Evolutionary conservation across 345 rosid species (phyloP), one percentile per base, ranked within the genome.

Genomic region (Firmiana major): DNA sequence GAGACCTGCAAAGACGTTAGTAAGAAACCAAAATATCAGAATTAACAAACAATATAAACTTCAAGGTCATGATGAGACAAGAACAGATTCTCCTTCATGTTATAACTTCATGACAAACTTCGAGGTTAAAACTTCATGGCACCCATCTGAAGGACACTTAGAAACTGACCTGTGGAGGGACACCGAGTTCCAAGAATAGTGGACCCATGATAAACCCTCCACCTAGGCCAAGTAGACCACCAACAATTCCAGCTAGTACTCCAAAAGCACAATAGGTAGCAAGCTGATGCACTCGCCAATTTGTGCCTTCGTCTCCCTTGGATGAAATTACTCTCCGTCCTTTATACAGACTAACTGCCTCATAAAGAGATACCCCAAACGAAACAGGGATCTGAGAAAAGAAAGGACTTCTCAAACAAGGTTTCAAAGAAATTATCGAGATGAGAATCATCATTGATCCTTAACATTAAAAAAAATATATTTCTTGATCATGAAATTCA

Each of bases 171-270:
- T 92, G 94, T 72, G 97, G 93, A 21, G 97, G 94, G 54, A 90
- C 75, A 54, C 95, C 95, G 19, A 90, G 83, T 80, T 92, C 94
- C 59, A 92, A 77, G 81, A 92, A 92, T 68, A 92, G 85, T 21
- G 94, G 94, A 34, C 97, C 94, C 91, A 89, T 86, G 59, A 90
- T 90, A 82, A 90, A 92, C 60, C 95, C 95, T 78, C 97, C 97
- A 8, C 94, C 94, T 74, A 92, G 81, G 73, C 97, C 97, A 36
- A 92, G 93, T 63, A 92, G 81, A 13, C 97, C 97, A 65, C 94
- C 94, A 7, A 92, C 94, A 17, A 92, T 5, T 10, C 94, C 97
- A 22, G 95, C 97, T 28, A 89, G 24, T 69, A 89, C 71, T 12
- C 97, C 97, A 16, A 82, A 82, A 49, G 75, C 49, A 77, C 93